phyloP scores from a whole-genome alignment of 2,329 filamentous ascomycete species.

The Cladosporium sp. region DNA sequence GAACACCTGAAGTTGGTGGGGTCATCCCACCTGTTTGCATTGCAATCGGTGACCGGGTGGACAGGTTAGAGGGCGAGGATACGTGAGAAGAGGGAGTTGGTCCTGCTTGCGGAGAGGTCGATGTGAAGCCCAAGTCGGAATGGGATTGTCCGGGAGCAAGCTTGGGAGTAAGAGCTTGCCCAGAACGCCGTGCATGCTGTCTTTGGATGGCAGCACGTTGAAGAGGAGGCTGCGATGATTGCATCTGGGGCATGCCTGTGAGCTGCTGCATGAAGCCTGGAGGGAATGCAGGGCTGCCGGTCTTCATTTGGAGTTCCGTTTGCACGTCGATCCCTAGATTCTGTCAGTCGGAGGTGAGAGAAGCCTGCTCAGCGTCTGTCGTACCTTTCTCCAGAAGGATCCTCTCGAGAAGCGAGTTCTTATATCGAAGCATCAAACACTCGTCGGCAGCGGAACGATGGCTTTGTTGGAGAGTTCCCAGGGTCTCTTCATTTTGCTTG shows the following conservation, averaged over 20 bases:
- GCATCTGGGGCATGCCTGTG: conserved; percentile 57
- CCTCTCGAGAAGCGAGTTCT: conserved; percentile 92
- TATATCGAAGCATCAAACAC: conserved; percentile 96
- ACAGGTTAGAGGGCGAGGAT: conserved; percentile 57
- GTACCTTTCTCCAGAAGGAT: conserved; percentile 93
- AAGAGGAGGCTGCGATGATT: conserved; percentile 49
- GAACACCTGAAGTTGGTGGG: conserved; percentile 53
- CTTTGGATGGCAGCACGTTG: conserved; percentile 77
- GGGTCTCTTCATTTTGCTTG: conserved; percentile 89
- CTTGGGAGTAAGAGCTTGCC: conserved; percentile 29
- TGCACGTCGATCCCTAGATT: conserved; percentile 86
- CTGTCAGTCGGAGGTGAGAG: conserved; percentile 15
- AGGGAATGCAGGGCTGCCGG: conserved; percentile 74
- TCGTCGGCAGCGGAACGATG: conserved; percentile 94
- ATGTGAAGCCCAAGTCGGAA: conserved; percentile 36
- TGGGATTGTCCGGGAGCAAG: conserved; percentile 37
- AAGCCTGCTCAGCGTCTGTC: too few species aligned
- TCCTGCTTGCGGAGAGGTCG: conserved; percentile 67
- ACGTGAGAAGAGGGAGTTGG: conserved; percentile 78
- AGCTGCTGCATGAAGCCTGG: conserved; percentile 53
- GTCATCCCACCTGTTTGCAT: conserved; percentile 57
- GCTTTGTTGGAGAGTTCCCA: conserved; percentile 87
- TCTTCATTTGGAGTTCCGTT: conserved; percentile 88
- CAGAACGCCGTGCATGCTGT: conserved; percentile 45
- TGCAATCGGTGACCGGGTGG: conserved; percentile 58